phyloP scores from a whole-genome alignment of 805 yeast genomes.

The Kodamaea kakaduensis region DNA sequence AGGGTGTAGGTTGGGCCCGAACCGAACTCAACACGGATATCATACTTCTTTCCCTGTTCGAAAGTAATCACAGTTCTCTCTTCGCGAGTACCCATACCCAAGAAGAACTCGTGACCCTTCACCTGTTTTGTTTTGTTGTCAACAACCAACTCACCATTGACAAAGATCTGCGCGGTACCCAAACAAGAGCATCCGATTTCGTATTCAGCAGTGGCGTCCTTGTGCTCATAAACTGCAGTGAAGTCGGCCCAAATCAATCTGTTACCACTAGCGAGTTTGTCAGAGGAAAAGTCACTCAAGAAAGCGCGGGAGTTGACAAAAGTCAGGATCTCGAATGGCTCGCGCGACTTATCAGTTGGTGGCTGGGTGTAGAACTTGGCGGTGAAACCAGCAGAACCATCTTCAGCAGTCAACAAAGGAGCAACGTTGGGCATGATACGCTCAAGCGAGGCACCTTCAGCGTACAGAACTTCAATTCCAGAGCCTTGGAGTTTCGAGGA shows the following conservation, averaged over 20 bases:
- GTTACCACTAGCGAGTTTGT: not conserved
- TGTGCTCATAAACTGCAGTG: slow-evolving; percentile 41
- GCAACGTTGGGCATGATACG: slow-evolving; percentile 30
- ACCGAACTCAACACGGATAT: slow-evolving; percentile 48
- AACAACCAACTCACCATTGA: slow-evolving; percentile 50
- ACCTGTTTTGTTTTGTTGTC: slow-evolving; percentile 54
- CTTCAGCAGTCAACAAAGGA: slow-evolving; percentile 14
- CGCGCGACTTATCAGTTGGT: slow-evolving; percentile 14
- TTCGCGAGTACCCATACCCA: slow-evolving; percentile 52
- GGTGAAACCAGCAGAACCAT: slow-evolving; percentile 26
- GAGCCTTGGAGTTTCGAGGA: slow-evolving; percentile 21
- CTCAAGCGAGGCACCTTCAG: slow-evolving; percentile 34
- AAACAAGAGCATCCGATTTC: slow-evolving; percentile 48
- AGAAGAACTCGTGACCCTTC: slow-evolving; percentile 47
- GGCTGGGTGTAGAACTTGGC: slow-evolving; percentile 25
- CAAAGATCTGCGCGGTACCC: slow-evolving; percentile 54
- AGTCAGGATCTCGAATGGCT: slow-evolving; percentile 22
- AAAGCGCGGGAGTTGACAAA: slow-evolving; percentile 14
- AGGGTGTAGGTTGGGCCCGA: slow-evolving; percentile 40
- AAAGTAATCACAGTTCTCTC: slow-evolving; percentile 36
- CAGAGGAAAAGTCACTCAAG: not conserved
- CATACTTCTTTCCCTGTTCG: slow-evolving; percentile 43
- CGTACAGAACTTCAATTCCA: slow-evolving; percentile 20
- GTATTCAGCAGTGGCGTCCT: slow-evolving; percentile 43
- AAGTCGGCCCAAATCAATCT: slow-evolving; percentile 41